phyloP scores from a whole-genome alignment of 345 rosid species.

The Camelina hispida region DNA sequence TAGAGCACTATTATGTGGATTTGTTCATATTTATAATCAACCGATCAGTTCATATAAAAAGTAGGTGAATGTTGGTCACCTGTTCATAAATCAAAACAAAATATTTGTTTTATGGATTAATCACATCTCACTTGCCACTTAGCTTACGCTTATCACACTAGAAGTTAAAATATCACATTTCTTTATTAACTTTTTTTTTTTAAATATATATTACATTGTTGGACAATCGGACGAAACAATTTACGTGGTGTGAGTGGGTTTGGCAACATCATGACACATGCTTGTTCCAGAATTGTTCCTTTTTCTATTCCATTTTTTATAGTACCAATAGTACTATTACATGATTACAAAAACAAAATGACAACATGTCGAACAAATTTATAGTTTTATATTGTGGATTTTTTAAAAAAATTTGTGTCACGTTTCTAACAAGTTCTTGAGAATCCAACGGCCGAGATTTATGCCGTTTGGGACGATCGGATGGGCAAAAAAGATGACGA shows the following conservation, averaged over 20 bases:
- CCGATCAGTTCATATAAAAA: background rate
- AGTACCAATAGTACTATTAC: background rate
- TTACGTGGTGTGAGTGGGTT: conserved; percentile 44
- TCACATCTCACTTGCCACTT: conserved; percentile 28
- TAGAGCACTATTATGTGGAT: background rate
- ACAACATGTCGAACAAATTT: background rate
- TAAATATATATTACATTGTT: conserved; percentile 12
- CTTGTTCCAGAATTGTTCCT: conserved; percentile 31
- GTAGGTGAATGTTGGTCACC: conserved; percentile 38
- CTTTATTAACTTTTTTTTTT: too few relatives aligned
- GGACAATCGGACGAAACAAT: conserved; percentile 42
- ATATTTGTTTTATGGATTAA: conserved; percentile 4
- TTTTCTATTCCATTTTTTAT: background rate
- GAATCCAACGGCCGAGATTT: conserved; percentile 25
- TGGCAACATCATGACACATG: conserved; percentile 48
- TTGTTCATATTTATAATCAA: conserved; percentile 6
- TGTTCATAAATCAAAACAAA: conserved; percentile 22
- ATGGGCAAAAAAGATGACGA: conserved; percentile 29
- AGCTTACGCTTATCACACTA: conserved; percentile 13
- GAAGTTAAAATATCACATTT: background rate
- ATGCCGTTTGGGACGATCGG: conserved; percentile 29
- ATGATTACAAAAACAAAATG: conserved; percentile 8
- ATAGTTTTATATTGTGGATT: background rate
- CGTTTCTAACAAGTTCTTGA: conserved; percentile 22
- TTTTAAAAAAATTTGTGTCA: background rate